phyloP scores from a whole-genome alignment of 345 rosid genomes.

The Acer yangbiense region DNA sequence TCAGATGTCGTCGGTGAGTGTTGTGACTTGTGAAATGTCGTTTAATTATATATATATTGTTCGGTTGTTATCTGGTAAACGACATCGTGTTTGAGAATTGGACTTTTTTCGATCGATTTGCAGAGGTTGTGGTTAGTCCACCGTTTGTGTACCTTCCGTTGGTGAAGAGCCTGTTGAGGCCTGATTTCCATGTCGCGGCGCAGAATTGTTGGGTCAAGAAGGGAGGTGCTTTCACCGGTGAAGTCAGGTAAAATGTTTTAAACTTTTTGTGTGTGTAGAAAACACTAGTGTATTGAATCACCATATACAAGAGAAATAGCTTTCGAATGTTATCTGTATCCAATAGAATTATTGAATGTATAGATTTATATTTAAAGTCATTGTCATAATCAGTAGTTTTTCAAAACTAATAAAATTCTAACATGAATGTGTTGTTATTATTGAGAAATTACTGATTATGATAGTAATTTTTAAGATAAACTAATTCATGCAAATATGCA shows the following conservation, averaged over 20 bases:
- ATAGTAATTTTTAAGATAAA: too few species aligned
- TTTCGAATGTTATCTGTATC: too few species aligned
- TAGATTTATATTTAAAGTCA: too few species aligned
- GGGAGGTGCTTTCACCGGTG: conserved; percentile 98
- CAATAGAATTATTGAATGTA: too few species aligned
- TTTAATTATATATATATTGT: too few species aligned
- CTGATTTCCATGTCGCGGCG: conserved; percentile 84
- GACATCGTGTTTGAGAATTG: not conserved
- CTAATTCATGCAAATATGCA: too few species aligned
- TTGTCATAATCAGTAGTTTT: too few species aligned
- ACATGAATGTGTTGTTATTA: too few species aligned
- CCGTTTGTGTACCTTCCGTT: conserved; percentile 76
- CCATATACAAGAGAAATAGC: too few species aligned
- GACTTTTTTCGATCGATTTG: not conserved
- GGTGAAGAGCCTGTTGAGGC: conserved; percentile 62
- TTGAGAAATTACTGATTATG: too few species aligned
- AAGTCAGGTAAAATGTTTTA: conserved; percentile 56
- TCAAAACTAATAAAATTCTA: too few species aligned
- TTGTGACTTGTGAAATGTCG: not conserved
- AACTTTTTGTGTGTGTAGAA: not conserved
- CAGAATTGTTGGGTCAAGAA: conserved; percentile 97
- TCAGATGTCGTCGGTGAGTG: conserved; percentile 76
- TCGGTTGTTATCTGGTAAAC: not conserved
- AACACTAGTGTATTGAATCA: not conserved
- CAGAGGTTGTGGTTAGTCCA: conserved; percentile 94